phyloP scores from a whole-genome alignment of 768 basidiomycete genomes.

The Leccinum arenicola region DNA sequence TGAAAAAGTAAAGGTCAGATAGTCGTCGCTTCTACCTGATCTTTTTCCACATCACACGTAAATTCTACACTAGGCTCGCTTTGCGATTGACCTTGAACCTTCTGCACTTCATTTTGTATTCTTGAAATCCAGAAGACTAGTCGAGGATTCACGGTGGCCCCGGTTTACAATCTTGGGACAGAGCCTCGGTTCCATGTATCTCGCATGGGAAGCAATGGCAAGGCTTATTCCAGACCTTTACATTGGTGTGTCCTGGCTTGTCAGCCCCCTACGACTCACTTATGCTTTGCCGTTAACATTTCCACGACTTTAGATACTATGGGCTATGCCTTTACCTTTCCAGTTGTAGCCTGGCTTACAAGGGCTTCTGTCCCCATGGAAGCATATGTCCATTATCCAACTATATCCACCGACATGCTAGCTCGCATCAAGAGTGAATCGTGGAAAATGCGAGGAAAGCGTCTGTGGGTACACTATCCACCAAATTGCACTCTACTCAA shows the following conservation, averaged over 20 bases:
- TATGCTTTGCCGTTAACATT: neutral
- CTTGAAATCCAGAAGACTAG: slow-evolving; percentile 60
- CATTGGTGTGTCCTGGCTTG: slow-evolving; percentile 57
- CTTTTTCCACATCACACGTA: neutral
- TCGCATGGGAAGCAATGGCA: slow-evolving; percentile 81
- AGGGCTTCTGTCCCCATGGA: slow-evolving; percentile 65
- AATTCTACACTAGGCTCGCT: slow-evolving; percentile 56
- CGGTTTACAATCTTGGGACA: slow-evolving; percentile 93
- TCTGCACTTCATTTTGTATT: slow-evolving; percentile 77
- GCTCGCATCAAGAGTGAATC: slow-evolving; percentile 53
- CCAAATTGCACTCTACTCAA: neutral
- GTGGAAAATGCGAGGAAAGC: slow-evolving; percentile 25
- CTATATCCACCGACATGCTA: slow-evolving; percentile 94
- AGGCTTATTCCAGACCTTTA: slow-evolving; percentile 84
- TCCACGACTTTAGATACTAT: slow-evolving; percentile 70
- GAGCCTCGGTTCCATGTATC: slow-evolving; percentile 80
- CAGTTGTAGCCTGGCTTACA: slow-evolving; percentile 59
- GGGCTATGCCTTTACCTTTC: slow-evolving; percentile 96
- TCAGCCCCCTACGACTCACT: neutral
- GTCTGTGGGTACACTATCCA: slow-evolving; percentile 19
- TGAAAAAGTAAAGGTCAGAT: slow-evolving; percentile 68
- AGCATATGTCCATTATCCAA: slow-evolving; percentile 95
- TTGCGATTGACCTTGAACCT: slow-evolving; percentile 72
- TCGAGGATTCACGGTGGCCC: slow-evolving; percentile 83
- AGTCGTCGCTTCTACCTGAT: neutral